Percentiles rank a stretch among this genome's conserved stretches.
phyloP scores from a whole-genome alignment of 345 rosid species.

The Garcia nutans region DNA sequence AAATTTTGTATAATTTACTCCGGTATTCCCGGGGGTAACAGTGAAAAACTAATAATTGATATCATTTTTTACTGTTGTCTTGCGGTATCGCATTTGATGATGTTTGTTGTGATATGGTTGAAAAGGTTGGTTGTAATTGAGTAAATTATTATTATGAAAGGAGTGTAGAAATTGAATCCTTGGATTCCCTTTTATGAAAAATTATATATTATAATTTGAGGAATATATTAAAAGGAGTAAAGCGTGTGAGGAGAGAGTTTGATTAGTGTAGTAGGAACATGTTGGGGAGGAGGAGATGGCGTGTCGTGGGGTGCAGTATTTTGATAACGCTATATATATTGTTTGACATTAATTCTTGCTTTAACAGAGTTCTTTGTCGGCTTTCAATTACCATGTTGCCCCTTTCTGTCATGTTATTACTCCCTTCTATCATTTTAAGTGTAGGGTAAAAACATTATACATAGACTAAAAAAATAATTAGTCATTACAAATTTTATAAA shows the following conservation, averaged over 20 bases:
- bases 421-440: too few relatives aligned
- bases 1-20: neutral
- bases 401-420: neutral
- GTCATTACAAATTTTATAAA: too few relatives aligned
- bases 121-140: neutral
- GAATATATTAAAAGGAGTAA: neutral
- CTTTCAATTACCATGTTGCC: constrained; percentile 17
- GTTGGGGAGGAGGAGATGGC: constrained; percentile 21
- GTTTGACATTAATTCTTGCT: constrained; percentile 25
- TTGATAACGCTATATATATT: constrained; percentile 1
- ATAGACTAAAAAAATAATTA: too few relatives aligned
- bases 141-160: constrained; percentile 12
- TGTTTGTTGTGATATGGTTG: constrained; percentile 6
- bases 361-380: constrained; percentile 23
- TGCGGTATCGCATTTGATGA: neutral
- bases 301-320: constrained; percentile 28
- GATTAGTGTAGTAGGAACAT: constrained; percentile 8
- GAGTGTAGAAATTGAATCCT: neutral
- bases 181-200: constrained; percentile 15
- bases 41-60: neutral
- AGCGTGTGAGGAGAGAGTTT: constrained; percentile 2
- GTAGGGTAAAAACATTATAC: too few relatives aligned
- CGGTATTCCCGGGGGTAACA: constrained; percentile 2
- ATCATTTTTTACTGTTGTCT: neutral
- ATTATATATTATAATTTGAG: neutral